phyloP scores from a whole-genome alignment of 2,329 filamentous ascomycete genomes.

The Talaromyces verruculosus region DNA sequence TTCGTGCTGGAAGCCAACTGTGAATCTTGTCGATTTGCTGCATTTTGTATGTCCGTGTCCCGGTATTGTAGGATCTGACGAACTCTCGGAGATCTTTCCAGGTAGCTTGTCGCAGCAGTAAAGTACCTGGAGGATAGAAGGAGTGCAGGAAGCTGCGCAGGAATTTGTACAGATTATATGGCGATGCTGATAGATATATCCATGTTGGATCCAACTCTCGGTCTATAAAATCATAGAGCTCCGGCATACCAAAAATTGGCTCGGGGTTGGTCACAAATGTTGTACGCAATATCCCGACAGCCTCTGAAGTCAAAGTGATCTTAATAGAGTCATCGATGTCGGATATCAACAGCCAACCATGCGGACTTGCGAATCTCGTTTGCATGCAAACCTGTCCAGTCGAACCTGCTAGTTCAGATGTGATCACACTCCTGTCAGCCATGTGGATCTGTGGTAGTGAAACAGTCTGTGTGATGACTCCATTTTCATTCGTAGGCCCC shows the following conservation, averaged over 20 bases:
- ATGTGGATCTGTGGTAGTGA: slow-evolving; percentile 40
- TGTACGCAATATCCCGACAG: slow-evolving; percentile 74
- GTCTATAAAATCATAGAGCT: slow-evolving; percentile 71
- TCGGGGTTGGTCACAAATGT: slow-evolving; percentile 78
- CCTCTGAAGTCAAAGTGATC: slow-evolving; percentile 76
- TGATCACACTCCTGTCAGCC: slow-evolving; percentile 51
- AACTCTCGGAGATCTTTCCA: slow-evolving; percentile 84
- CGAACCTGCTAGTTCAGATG: slow-evolving; percentile 26
- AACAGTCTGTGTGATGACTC: slow-evolving; percentile 66
- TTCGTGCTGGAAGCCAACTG: slow-evolving; percentile 72
- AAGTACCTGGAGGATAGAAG: slow-evolving; percentile 73
- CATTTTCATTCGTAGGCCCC: slow-evolving; percentile 69
- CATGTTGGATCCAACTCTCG: slow-evolving; percentile 65
- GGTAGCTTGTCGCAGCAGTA: slow-evolving; percentile 80
- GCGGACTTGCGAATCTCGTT: slow-evolving; percentile 71
- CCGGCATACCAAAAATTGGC: slow-evolving; percentile 77
- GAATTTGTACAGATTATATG: slow-evolving; percentile 92
- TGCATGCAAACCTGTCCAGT: slow-evolving; percentile 57
- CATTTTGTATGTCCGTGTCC: slow-evolving; percentile 83
- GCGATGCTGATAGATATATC: slow-evolving; percentile 92
- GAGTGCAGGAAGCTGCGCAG: slow-evolving; percentile 69
- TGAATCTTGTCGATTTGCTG: slow-evolving; percentile 76
- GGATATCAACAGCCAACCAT: slow-evolving; percentile 82
- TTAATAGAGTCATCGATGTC: slow-evolving; percentile 98
- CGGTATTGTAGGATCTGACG: slow-evolving; percentile 73